Percentiles rank a stretch among this genome's conserved stretches.
Conservation (phyloP, 1,139 yeast genomes). For the Blastobotrys apis region DNA sequence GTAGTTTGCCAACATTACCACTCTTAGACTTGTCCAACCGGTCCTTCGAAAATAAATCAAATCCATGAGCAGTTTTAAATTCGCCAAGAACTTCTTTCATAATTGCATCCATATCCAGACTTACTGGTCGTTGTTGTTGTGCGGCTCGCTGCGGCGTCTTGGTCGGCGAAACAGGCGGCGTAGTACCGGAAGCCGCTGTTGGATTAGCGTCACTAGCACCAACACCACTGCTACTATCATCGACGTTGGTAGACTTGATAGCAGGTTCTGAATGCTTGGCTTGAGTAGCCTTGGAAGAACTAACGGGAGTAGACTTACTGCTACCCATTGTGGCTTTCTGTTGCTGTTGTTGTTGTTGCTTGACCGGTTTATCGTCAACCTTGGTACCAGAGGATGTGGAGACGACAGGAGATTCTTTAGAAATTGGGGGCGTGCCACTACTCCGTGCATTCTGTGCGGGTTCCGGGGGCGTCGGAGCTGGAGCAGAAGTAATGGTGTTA, state of each 20-base stretch:
- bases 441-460: not conserved
- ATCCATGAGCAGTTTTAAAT: too few species aligned
- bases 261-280: constrained; percentile 1
- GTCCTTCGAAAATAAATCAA: too few species aligned
- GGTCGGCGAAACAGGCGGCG: not conserved
- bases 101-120: too few species aligned
- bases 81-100: too few species aligned
- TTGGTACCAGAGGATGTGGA: too few species aligned
- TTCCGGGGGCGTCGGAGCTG: too few species aligned
- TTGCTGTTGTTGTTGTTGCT: not conserved
- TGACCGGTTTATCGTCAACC: constrained; percentile 6
- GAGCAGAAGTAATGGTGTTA: too few species aligned
- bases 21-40: too few species aligned
- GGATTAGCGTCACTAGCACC: not conserved
- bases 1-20: too few species aligned
- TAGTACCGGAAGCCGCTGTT: not conserved
- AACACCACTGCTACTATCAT: constrained; percentile 1
- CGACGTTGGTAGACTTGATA: not conserved
- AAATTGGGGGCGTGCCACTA: not conserved
- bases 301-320: constrained; percentile 8
- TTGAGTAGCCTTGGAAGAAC: constrained; percentile 7
- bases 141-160: too few species aligned
- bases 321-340: not conserved
- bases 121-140: too few species aligned
- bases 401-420: not conserved